These are phyloP conservation scores for Miscanthus lutarioriparius DNA, from an alignment of 176 grass and related monocot genomes.

Conservation along the genomic window DNA sequence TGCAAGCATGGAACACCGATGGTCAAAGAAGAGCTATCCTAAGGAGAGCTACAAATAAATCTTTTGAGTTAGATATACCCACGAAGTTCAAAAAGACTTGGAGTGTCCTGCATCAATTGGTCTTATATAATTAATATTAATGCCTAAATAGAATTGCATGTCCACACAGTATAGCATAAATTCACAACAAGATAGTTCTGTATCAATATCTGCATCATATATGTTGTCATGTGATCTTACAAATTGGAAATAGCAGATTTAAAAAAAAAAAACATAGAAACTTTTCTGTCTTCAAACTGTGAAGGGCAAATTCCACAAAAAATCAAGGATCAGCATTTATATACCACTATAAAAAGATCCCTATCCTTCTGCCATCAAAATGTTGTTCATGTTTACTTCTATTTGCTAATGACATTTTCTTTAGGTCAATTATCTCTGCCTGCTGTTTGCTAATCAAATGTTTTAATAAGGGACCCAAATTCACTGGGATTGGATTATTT, in stretches of 20 bases:
- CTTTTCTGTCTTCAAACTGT: background rate
- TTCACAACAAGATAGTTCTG: background rate
- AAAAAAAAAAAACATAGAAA: background rate
- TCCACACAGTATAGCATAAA: conserved; percentile 5
- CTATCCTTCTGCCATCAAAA: background rate
- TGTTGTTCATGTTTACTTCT: background rate
- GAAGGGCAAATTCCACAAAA: background rate
- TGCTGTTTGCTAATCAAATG: background rate
- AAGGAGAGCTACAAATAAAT: conserved; percentile 66
- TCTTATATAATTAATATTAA: conserved; percentile 8
- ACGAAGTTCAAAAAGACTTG: conserved; percentile 51
- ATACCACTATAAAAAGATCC: background rate
- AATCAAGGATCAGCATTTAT: background rate
- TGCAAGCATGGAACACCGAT: conserved; percentile 42
- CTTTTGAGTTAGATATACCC: conserved; percentile 57
- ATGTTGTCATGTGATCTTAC: background rate
- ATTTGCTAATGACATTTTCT: background rate
- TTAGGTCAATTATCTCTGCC: background rate
- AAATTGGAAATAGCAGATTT: background rate
- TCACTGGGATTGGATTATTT: background rate
- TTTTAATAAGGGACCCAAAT: background rate
- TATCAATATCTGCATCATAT: background rate
- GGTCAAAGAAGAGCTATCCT: conserved; percentile 74
- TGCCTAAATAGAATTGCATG: conserved; percentile 12
- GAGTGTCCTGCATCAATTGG: conserved; percentile 56